Evolutionary conservation across 2,329 filamentous ascomycete species (phyloP), one percentile per base, ranked within the genome.

Genomic region (Verticillium nonalfalfae): DNA sequence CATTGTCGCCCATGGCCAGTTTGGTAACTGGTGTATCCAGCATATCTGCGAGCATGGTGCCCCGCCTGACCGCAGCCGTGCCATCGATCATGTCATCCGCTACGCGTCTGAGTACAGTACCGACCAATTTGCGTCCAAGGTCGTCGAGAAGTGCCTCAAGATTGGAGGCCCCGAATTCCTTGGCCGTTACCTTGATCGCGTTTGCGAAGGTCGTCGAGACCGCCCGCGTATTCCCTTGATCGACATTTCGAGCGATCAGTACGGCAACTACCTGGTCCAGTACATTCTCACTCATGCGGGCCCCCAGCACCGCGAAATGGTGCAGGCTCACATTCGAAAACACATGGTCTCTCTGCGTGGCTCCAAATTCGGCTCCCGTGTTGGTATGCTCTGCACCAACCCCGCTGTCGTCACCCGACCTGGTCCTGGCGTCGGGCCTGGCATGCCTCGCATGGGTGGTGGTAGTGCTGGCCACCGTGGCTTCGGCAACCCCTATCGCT

Each of bases 1-100:
- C 76, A 90, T 97, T 64, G 93, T 99, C 70, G 91, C 95, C 62
- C 94, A 97, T 73, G 95, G 95, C 33, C 95, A 99, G 73, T 99
- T 99, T 72, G 95, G 95, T 61, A 99, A 99, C 74, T 99, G 95
- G 95, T 99, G 95, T 79, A 98, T 99, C 70, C 95, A 99, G 78
- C 95, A 99, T 76, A 93, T 99, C 69, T 99, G 95, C 76, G 95
- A 99, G 75, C 95, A 99, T 72, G 94, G 96, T 58, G 90, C 90
- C 61, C 90, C 93, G 36, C 88, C 89, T 50, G 96, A 99, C 75
- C 93, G 94, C 69, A 94, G 90, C 76, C 90, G 93, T 67, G 95
- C 96, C 55, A 89, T 97, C 70, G 94, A 99, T 68, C 94, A 98
- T 74, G 94, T 99, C 70, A 90, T 99, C 67, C 89, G 89, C 65